Evolutionary conservation across 192 early-diverging fungal species (phyloP), one percentile per base, ranked within the genome.

Genomic region (Lobosporangium transversale): DNA sequence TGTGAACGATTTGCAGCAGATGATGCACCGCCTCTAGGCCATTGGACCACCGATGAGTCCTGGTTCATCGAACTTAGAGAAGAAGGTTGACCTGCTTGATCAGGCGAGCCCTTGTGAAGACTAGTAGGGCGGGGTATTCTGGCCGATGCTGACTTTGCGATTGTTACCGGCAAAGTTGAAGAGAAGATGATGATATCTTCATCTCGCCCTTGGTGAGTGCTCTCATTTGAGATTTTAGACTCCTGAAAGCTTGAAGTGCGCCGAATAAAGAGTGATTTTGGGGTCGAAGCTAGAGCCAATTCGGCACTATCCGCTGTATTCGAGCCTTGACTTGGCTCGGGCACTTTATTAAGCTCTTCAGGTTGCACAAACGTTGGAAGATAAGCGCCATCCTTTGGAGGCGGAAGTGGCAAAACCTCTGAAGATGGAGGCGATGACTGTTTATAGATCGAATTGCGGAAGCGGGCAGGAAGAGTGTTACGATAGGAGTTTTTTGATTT

Each of bases 161-260:
- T 61, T 7, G 73, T 62, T 5, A 76, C 73, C 10, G 73, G 73
- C 4, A 65, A 65, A 26, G 73, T 76, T 51, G 73, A 62, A 2
- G 73, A 67, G 33, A 76, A 76, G 53, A 76, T 76, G 50, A 76
- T 76, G 48, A 76, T 76, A 47, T 76, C 73, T 10, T 66, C 65
- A 27, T 76, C 59, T 4, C 32, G 50, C 20, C 21, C 31, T 30
- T 61, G 57, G 23, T 55, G 58, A 24, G 43, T 50, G 29, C n/a
- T 24, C 24, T 52, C 56, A 31, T 76, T 65, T 8, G 64, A 32
- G 10, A 58, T 56, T 1, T 31, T 45, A n/a, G 33, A 33, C 40
- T 58, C 40, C 14, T 66, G 73, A 36, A 62, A 76, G 47, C 73
- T 76, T 35, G 73, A 76, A 17, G 73, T 66, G 27, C 73, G 64